Base-by-base conservation (phyloP, 1,139 yeast species). In the Pichia cactophila region DNA sequence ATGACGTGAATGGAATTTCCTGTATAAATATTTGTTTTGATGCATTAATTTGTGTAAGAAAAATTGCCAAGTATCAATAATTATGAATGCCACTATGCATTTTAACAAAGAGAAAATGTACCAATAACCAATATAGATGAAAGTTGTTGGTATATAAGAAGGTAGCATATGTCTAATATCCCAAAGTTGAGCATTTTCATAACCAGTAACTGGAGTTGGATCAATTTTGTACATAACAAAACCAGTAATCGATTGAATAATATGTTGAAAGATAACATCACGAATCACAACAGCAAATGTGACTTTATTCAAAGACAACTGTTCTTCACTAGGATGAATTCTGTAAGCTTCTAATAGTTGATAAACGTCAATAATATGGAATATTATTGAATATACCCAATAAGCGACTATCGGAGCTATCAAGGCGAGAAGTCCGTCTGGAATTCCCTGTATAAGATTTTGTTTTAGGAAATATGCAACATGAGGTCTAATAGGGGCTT, bases 31-130 rank as follows among this genome's bases (percentile, higher is more conserved):
- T 63, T 81, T 82, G 74, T 86, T 87, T 63, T 75, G 64, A 65
- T 92, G 98, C 97, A 92, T 90, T 56, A 76, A 65, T 56, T 96
- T 77, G 66, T 92, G 98, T 55, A 89, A 73, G 74, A 82, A 80
- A 68, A 86, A 89, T 69, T 92, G 98, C 98, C 98, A 92, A 6
- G 95, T 75, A 66, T 92, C 98, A 60, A 92, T 78, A 54, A 92
- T 72, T 47, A 80, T 65, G 61, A 88, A 83, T 3, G 95, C 96
- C 40, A 75, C 47, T 12, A 69, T 46, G 39, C 89, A 67, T 57
- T 81, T 81, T 12, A 78, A 38, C 1, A 70, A 47, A 0, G 96
- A 80, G 14, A 55, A 6, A 42, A 81, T 88, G 61, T 77, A 83
- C 68, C 73, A 73, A 65, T 83, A 83, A 23, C 69, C 65, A 51